These are phyloP conservation scores for Hypoxylon sp. DNA, from an alignment of 2,329 filamentous ascomycete genomes.

Conservation along the genomic window DNA sequence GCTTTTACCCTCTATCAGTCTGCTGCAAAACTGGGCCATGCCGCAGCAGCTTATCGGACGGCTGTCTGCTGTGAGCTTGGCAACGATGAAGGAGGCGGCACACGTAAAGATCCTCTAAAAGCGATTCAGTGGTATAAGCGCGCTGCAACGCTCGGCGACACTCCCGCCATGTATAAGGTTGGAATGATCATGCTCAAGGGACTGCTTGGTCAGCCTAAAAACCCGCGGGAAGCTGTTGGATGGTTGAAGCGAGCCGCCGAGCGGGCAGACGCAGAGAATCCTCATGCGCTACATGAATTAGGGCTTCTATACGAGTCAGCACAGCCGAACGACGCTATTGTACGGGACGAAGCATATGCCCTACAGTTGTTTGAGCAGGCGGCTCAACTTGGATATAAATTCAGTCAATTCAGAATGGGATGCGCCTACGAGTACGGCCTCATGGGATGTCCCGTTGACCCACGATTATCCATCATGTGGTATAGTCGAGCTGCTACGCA, in stretches of 20 bases:
- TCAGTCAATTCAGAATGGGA: constrained; percentile 91
- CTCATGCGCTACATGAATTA: constrained; percentile 94
- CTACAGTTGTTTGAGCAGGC: constrained; percentile 87
- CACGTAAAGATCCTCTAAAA: constrained; percentile 89
- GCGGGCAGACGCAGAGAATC: constrained; percentile 88
- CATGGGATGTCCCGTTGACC: constrained; percentile 85
- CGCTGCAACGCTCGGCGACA: constrained; percentile 89
- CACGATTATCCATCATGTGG: constrained; percentile 90
- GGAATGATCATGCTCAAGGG: constrained; percentile 97
- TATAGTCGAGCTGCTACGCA: constrained; percentile 93
- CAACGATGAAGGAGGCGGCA: constrained; percentile 93
- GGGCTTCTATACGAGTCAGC: constrained; percentile 76
- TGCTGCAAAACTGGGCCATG: constrained; percentile 89
- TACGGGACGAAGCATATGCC: constrained; percentile 86
- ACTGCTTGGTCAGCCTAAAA: constrained; percentile 86
- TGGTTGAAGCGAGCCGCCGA: constrained; percentile 97
- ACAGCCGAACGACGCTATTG: constrained; percentile 77
- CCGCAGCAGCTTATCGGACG: constrained; percentile 90
- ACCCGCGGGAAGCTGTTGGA: constrained; percentile 86
- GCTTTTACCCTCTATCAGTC: constrained; percentile 95
- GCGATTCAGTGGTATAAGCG: constrained; percentile 99
- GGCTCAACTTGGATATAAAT: constrained; percentile 92
- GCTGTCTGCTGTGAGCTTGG: constrained; percentile 98
- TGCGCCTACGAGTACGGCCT: constrained; percentile 91
- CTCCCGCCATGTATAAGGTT: constrained; percentile 97